Conservation (phyloP, 371 early-diverging fungal species). For the Mucor irregularis region DNA sequence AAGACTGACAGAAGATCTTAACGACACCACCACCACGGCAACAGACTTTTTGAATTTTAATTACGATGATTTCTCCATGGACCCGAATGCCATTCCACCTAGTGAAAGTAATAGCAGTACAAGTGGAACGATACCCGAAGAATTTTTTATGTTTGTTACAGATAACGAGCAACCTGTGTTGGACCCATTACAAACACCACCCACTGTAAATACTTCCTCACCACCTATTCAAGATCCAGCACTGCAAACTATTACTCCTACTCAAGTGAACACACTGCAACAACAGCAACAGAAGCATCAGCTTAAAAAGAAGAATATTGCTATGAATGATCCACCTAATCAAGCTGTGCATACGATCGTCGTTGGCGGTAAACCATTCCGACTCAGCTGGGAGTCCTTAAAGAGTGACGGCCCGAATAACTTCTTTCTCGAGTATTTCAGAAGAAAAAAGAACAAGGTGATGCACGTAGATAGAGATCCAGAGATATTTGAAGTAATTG, state of each 20-base stretch:
- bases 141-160: constrained; percentile 26
- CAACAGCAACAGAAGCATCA: background rate
- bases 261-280: too few relatives aligned
- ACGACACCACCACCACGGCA: background rate
- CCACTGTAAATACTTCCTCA: background rate
- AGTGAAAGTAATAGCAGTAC: background rate
- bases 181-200: background rate
- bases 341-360: constrained; percentile 41
- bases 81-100: background rate
- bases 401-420: constrained; percentile 54
- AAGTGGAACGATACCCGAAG: constrained; percentile 10
- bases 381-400: constrained; percentile 48
- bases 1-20: background rate
- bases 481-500: constrained; percentile 55
- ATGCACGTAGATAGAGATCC: constrained; percentile 65
- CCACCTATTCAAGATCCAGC: background rate
- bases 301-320: background rate
- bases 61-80: constrained; percentile 6
- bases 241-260: too few relatives aligned
- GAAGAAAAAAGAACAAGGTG: constrained; percentile 31
- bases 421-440: constrained; percentile 43
- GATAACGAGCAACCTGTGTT: background rate
- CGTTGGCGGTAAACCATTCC: constrained; percentile 45
- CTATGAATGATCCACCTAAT: constrained; percentile 34
- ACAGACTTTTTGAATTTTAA: constrained; percentile 20